These are phyloP conservation scores for Hammondia hammondi DNA, from an alignment of 169 alveolate species.

Conservation along the genomic window DNA sequence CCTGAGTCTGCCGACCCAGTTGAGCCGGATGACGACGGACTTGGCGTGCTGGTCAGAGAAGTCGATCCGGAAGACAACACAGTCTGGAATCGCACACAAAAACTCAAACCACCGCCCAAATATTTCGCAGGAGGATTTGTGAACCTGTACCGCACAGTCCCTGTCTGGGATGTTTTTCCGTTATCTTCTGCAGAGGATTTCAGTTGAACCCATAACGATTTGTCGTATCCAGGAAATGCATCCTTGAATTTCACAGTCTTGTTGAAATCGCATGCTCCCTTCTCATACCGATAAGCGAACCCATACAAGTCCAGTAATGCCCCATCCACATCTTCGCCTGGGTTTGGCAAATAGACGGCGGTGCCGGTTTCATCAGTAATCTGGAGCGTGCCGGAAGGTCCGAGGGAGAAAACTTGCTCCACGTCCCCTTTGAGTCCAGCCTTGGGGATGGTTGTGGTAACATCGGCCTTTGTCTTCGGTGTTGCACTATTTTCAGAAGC, in stretches of 20 bases:
- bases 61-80: no score
- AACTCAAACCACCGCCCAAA: background rate
- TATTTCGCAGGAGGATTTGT: background rate
- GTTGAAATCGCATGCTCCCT: background rate
- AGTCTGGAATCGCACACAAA: background rate
- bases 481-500: background rate
- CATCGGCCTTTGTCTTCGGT: background rate
- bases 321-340: background rate
- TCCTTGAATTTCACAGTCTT: background rate
- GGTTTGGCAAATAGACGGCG: background rate
- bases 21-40: no score
- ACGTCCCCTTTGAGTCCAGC: background rate
- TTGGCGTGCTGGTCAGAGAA: no score
- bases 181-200: background rate
- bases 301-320: background rate
- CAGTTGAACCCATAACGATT: background rate
- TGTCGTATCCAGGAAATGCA: background rate
- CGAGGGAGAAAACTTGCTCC: background rate
- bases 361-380: background rate
- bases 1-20: no score
- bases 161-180: background rate
- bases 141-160: background rate
- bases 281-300: background rate
- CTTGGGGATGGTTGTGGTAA: background rate
- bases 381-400: background rate